Evolutionary conservation across 2,329 filamentous ascomycete genomes (phyloP).

Genomic region (Colletotrichum sp.): DNA sequence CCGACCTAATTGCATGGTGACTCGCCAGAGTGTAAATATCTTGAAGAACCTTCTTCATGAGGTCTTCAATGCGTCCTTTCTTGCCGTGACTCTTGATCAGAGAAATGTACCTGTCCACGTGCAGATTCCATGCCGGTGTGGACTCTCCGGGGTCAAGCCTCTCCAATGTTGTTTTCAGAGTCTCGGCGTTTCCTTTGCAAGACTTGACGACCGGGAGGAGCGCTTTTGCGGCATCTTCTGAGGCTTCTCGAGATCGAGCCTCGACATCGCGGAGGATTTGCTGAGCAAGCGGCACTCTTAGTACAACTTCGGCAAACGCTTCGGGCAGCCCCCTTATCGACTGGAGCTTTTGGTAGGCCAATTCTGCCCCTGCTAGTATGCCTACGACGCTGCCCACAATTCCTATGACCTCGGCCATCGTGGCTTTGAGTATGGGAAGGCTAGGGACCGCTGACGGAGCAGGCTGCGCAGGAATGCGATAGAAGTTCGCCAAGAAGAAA

Average conservation of each 20-base stretch:
- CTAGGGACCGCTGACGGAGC: no score
- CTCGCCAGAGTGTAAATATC: neutral
- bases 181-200: neutral
- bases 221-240: neutral
- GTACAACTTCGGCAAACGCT: neutral
- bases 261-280: neutral
- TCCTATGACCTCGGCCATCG: no score
- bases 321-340: neutral
- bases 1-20: fast-evolving
- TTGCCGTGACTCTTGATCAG: neutral
- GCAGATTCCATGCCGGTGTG: neutral
- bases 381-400: neutral
- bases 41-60: neutral
- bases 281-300: neutral
- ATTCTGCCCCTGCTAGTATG: neutral
- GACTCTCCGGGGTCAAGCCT: neutral
- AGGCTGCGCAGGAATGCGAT: no score
- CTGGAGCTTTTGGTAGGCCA: neutral
- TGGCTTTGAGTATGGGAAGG: no score
- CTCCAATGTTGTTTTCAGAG: neutral
- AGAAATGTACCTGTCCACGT: neutral
- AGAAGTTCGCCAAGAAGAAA: no score
- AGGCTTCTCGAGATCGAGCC: neutral
- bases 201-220: neutral
- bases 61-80: neutral